A percentile compares a stretch with the other conserved stretches of the same genome.
Conservation (phyloP, 768 basidiomycete species). For the Tricholoma bakamatsutake region DNA sequence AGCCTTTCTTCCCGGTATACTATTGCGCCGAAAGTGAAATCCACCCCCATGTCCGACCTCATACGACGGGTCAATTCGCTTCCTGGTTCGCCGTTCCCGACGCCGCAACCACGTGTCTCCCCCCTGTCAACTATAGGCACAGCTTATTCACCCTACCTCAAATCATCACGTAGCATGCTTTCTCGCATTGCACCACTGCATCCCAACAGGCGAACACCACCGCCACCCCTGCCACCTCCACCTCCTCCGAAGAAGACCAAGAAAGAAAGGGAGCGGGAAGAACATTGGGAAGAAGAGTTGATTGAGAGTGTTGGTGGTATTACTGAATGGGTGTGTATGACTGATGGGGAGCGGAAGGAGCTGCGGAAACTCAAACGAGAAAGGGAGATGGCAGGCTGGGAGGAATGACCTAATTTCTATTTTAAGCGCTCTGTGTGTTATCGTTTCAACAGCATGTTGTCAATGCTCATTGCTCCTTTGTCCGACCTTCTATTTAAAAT, state of each 20-base stretch:
- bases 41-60: constrained; percentile 69
- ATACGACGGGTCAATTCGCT: constrained; percentile 66
- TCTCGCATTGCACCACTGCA: constrained; percentile 73
- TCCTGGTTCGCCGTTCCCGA: constrained; percentile 55
- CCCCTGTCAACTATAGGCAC: constrained; percentile 18
- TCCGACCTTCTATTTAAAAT: constrained; percentile 22
- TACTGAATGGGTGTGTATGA: constrained; percentile 45
- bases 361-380: constrained; percentile 58
- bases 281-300: constrained; percentile 77
- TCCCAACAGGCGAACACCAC: constrained; percentile 65
- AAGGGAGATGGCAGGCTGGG: constrained; percentile 55
- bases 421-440: constrained; percentile 7
- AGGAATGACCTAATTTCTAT: constrained; percentile 37
- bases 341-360: constrained; percentile 44
- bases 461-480: constrained; percentile 30
- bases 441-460: neutral
- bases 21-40: constrained; percentile 42
- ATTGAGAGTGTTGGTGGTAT: constrained; percentile 69
- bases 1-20: constrained; percentile 34
- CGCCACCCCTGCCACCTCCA: constrained; percentile 63
- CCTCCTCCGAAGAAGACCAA: constrained; percentile 75
- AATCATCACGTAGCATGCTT: constrained; percentile 56
- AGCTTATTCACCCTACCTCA: constrained; percentile 60
- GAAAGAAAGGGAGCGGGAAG: constrained; percentile 71
- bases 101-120: constrained; percentile 19